Percentiles rank a stretch among this genome's conserved stretches.
Conservation (phyloP, 306 rosid genomes). For the Cucurbita argyrosperma region DNA sequence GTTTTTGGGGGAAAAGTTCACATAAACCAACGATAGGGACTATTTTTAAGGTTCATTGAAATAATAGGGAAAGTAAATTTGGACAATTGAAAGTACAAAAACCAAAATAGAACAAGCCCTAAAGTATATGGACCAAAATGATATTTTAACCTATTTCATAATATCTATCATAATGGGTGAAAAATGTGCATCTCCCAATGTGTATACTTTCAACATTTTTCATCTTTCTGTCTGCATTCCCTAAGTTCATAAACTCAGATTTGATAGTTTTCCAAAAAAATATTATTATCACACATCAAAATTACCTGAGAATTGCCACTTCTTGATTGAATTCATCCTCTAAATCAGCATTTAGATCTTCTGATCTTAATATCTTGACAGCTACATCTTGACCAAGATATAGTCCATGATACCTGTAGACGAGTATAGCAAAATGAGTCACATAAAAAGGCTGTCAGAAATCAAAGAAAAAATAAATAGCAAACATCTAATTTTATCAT, state of each 20-base stretch:
- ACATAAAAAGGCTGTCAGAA: background rate
- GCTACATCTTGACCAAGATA: conserved; percentile 92
- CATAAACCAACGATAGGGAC: no score
- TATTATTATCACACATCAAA: background rate
- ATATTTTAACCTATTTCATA: background rate
- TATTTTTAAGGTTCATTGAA: no score
- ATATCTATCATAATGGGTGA: background rate
- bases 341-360: conserved; percentile 62
- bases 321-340: conserved; percentile 96
- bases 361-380: conserved; percentile 80
- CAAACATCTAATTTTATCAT: background rate
- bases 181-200: background rate
- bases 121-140: background rate
- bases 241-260: background rate
- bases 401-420: conserved; percentile 62
- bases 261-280: background rate
- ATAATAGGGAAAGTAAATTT: no score
- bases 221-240: background rate
- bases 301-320: conserved; percentile 78
- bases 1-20: no score
- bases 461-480: background rate
- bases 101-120: background rate
- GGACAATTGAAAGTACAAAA: no score
- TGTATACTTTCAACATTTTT: background rate
- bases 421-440: conserved; percentile 4